A percentile compares a stretch with the other conserved stretches of the same genome.
These are phyloP conservation scores for Nakaseomyces bracarensis DNA, from an alignment of 1,139 yeast genomes.

Conservation along the genomic window DNA sequence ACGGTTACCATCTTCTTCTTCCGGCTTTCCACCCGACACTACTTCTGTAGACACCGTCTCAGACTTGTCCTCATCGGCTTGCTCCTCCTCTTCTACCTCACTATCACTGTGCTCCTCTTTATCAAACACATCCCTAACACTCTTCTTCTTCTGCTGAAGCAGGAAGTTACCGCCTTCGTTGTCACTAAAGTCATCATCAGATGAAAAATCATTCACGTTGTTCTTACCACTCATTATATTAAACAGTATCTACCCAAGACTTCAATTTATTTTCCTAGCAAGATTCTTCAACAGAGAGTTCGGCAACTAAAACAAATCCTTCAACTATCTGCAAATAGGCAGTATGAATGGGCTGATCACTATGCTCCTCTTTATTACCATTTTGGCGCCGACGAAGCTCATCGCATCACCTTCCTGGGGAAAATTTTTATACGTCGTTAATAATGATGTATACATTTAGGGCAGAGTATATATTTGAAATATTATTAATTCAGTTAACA, in stretches of 20 bases:
- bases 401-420: neutral
- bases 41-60: too few species aligned
- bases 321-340: too few species aligned
- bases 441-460: neutral
- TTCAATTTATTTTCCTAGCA: too few species aligned
- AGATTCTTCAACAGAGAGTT: too few species aligned
- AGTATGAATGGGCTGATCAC: too few species aligned
- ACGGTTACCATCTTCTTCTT: neutral
- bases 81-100: constrained; percentile 2
- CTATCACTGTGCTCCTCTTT: neutral
- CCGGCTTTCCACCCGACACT: neutral
- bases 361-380: too few species aligned
- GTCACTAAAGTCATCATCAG: constrained; percentile 6
- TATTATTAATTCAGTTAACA: too few species aligned
- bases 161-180: constrained; percentile 1
- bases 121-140: constrained; percentile 1
- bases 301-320: too few species aligned
- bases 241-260: too few species aligned
- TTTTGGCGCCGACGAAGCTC: neutral
- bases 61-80: neutral
- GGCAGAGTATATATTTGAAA: too few species aligned
- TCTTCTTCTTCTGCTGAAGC: constrained; percentile 4
- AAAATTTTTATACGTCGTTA: neutral
- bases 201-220: constrained; percentile 2
- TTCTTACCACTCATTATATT: too few species aligned